Conservation (phyloP, 2,329 filamentous ascomycete genomes). For the Pestalotiopsis sp. region DNA sequence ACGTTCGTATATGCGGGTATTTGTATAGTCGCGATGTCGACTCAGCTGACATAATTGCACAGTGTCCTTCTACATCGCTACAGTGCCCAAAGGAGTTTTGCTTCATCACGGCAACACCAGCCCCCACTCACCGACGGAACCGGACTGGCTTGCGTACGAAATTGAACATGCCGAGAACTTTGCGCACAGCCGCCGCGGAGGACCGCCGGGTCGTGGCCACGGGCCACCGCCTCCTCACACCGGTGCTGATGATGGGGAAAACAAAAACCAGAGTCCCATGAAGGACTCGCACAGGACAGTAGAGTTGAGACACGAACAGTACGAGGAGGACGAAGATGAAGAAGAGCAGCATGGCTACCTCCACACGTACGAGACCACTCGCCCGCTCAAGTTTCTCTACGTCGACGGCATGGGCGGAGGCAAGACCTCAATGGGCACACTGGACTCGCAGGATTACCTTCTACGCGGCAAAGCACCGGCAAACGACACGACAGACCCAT, state of each 20-base stretch:
- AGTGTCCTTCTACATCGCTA: constrained; percentile 60
- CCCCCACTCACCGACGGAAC: constrained; percentile 45
- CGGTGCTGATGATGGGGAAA: background rate
- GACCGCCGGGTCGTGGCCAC: background rate
- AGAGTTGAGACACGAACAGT: background rate
- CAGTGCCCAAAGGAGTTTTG: constrained; percentile 54
- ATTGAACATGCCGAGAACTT: constrained; percentile 64
- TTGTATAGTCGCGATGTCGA: background rate
- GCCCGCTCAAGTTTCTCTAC: constrained; percentile 53
- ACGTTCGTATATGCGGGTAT: background rate
- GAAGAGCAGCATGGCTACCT: constrained; percentile 44
- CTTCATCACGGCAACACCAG: constrained; percentile 58
- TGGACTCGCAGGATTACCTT: constrained; percentile 56
- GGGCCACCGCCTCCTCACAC: background rate
- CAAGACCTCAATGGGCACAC: constrained; percentile 55
- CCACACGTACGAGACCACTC: constrained; percentile 54
- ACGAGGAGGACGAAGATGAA: background rate
- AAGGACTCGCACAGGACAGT: background rate
- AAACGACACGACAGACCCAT: background rate
- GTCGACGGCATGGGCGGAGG: constrained; percentile 61
- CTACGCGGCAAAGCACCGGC: constrained; percentile 34
- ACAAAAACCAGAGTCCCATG: background rate
- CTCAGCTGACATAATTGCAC: background rate
- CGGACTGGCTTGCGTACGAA: constrained; percentile 66
- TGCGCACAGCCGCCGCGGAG: constrained; percentile 31